phyloP scores from a whole-genome alignment of 495 filamentous ascomycete genomes.

The Glarea lozoyensis region DNA sequence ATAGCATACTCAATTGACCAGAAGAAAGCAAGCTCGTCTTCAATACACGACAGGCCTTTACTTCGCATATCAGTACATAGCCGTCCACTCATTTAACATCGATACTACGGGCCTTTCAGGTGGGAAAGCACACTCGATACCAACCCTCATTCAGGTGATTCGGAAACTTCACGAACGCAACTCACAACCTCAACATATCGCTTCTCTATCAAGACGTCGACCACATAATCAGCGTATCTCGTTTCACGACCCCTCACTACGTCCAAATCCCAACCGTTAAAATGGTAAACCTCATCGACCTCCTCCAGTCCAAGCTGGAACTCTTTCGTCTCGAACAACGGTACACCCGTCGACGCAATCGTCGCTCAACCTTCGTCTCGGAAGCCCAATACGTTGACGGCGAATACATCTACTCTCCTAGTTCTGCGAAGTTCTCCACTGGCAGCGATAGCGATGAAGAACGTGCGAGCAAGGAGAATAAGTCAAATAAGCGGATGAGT shows the following conservation, averaged over 20 bases:
- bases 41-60: too few relatives aligned
- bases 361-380: conserved; percentile 76
- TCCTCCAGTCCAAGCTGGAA: conserved; percentile 59
- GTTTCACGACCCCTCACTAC: background rate
- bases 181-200: too few relatives aligned
- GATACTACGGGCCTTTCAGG: too few relatives aligned
- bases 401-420: conserved; percentile 64
- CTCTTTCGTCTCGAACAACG: conserved; percentile 88
- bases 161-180: too few relatives aligned
- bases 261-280: background rate
- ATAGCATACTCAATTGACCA: too few relatives aligned
- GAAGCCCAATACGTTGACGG: conserved; percentile 86
- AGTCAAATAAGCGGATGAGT: conserved; percentile 5
- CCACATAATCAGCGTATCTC: too few relatives aligned
- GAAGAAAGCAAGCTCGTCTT: too few relatives aligned
- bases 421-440: conserved; percentile 11
- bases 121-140: too few relatives aligned
- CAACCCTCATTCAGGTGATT: too few relatives aligned
- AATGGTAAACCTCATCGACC: conserved; percentile 36
- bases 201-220: too few relatives aligned
- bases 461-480: conserved; percentile 25
- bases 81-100: too few relatives aligned
- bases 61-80: too few relatives aligned
- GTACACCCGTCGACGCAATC: conserved; percentile 73
- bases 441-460: conserved; percentile 15